phyloP scores from a whole-genome alignment of 352 stramenopile genomes.

The Phytophthora cryptogea region DNA sequence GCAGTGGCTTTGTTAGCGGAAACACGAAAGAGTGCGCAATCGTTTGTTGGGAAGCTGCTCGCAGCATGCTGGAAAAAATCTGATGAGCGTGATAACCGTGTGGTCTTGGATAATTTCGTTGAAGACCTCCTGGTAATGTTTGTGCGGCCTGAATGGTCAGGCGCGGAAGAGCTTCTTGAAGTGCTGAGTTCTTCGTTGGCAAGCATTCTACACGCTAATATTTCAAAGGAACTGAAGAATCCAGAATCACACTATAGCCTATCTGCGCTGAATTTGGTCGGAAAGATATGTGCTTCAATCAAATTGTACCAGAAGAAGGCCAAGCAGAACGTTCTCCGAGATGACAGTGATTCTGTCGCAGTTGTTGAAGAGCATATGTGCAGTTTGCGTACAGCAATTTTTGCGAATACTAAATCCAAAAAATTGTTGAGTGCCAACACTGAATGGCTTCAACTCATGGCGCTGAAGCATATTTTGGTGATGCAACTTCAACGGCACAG shows the following conservation, averaged over 20 bases:
- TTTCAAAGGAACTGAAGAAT: constrained; percentile 64
- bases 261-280: constrained; percentile 69
- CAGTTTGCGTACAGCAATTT: constrained; percentile 28
- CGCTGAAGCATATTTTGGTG: constrained; percentile 73
- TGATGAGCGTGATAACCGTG: constrained; percentile 75
- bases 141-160: constrained; percentile 74
- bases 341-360: constrained; percentile 45
- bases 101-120: constrained; percentile 81
- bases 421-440: neutral
- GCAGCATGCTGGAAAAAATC: constrained; percentile 84
- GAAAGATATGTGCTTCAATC: constrained; percentile 81
- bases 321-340: constrained; percentile 37
- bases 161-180: constrained; percentile 77
- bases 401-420: constrained; percentile 17
- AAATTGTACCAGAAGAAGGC: constrained; percentile 55
- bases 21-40: constrained; percentile 37
- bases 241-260: constrained; percentile 70
- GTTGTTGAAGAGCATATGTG: constrained; percentile 61
- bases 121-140: constrained; percentile 87
- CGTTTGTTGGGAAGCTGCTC: constrained; percentile 59
- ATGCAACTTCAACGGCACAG: constrained; percentile 50
- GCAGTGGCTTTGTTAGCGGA: constrained; percentile 33
- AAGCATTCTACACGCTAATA: constrained; percentile 62
- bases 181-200: constrained; percentile 68
- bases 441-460: constrained; percentile 21